Conservation (phyloP, 495 filamentous ascomycete species). For the Glutinoglossum americanum region DNA sequence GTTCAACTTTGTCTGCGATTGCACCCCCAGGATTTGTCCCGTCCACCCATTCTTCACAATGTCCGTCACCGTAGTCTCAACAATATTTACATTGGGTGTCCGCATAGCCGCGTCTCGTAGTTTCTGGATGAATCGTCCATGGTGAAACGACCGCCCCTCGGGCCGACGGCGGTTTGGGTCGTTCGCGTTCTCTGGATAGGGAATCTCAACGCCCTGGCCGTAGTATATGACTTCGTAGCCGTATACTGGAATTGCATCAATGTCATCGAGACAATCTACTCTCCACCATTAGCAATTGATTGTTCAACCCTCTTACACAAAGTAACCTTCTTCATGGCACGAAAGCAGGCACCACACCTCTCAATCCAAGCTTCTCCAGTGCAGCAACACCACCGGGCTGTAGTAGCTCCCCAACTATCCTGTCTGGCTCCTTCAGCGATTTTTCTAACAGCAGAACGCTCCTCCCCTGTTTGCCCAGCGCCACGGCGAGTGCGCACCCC, state of each 20-base stretch:
- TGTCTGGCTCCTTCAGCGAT: conserved; percentile 81
- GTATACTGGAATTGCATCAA: conserved; percentile 60
- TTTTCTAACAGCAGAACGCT: conserved; percentile 79
- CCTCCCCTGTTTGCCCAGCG: conserved; percentile 64
- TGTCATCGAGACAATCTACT: conserved; percentile 59
- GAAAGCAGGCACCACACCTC: conserved; percentile 9
- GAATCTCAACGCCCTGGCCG: conserved; percentile 53
- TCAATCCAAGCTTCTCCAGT: conserved; percentile 57
- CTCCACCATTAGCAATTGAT: not conserved
- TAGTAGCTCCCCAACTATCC: conserved; percentile 87
- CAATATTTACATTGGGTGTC: conserved; percentile 23
- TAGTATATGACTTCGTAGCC: conserved; percentile 82
- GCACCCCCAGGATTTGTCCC: conserved; percentile 18
- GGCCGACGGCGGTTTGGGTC: conserved; percentile 11
- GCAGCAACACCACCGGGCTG: conserved; percentile 81
- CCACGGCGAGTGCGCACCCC: conserved; percentile 69
- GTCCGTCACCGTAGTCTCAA: conserved; percentile 26
- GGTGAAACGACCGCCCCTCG: conserved; percentile 23
- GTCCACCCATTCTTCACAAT: conserved; percentile 21
- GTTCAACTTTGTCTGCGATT: conserved; percentile 1
- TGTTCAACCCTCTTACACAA: not conserved
- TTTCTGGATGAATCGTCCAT: conserved; percentile 22
- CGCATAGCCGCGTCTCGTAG: conserved; percentile 16
- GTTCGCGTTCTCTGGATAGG: conserved; percentile 29
- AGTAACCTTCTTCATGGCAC: not conserved